Evolutionary conservation across 2,329 filamentous ascomycete genomes (phyloP).

Genomic region (Neofusicoccum sp.): DNA sequence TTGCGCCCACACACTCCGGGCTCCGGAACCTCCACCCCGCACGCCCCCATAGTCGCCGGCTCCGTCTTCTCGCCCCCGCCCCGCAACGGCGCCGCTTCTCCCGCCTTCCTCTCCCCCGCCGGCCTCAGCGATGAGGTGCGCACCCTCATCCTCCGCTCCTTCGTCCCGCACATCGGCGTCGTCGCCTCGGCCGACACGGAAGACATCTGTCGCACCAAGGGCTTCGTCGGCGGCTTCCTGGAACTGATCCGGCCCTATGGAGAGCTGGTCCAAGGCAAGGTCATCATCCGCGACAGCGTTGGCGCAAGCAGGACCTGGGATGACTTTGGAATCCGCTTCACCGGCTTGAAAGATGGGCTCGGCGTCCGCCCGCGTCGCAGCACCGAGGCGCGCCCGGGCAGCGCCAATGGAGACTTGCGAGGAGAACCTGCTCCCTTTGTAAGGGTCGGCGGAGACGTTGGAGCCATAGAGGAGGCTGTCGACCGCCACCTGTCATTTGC

Average conservation of each 20-base stretch:
- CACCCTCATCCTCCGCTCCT: conserved; percentile 73
- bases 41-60: conserved; percentile 32
- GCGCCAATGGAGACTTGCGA: conserved; percentile 20
- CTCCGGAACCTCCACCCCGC: conserved; percentile 46
- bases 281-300: conserved; percentile 85
- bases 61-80: conserved; percentile 47
- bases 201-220: conserved; percentile 75
- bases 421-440: conserved; percentile 30
- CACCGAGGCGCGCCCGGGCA: conserved; percentile 36
- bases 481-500: conserved; percentile 75
- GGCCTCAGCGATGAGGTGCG: conserved; percentile 54
- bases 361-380: conserved; percentile 39
- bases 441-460: conserved; percentile 53
- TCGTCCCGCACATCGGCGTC: conserved; percentile 85
- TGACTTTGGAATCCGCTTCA: conserved; percentile 86
- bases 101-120: conserved; percentile 28
- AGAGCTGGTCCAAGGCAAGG: conserved; percentile 80
- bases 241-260: conserved; percentile 89
- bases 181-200: conserved; percentile 86
- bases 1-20: conserved; percentile 41
- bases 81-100: conserved; percentile 38
- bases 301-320: conserved; percentile 81
- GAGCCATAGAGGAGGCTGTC: conserved; percentile 76
- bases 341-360: conserved; percentile 61
- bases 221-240: conserved; percentile 76